Base-by-base conservation (phyloP, 108 stramenopile genomes). In the Nitzschia palea region DNA sequence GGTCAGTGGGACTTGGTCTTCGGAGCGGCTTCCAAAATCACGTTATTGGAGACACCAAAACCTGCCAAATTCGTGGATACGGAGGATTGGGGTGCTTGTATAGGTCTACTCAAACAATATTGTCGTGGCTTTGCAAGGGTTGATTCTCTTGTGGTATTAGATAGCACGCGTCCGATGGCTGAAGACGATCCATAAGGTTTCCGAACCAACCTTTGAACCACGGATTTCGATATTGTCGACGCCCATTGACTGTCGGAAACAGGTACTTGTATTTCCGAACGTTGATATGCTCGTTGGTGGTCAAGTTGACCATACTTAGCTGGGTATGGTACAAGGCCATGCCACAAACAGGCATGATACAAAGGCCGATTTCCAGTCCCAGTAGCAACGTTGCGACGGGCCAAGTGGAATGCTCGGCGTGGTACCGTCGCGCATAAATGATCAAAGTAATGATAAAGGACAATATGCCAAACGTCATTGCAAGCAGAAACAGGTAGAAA, bases 231-330 rank as follows among this genome's bases (percentile, higher is more conserved):
- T 82, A 88, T 40, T 79, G 62, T 6, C 94, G 80, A 53, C 65
- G 31, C 43, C 72, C 55, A 56, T 59, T 64, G 47, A 35, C 57
- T 1, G 28, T 33, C 0, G 60, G 51, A 22, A 80, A 74, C 9
- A 98, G 80, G 66, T 97, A 96, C 54, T 81, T 80, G 76, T 97
- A 97, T 51, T 84, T 79, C 31, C 58, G 61, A 12, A 82, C 12
- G 65, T 95, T 96, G 37, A 84, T 64, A 65, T 95, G 94, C 71
- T 99, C 98, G 70, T 98, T 99, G 18, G 97, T 99, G 42, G 97
- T 93, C n/a, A 97, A 65, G 62, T 97, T 98, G 30, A 55, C 73
- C 44, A 66, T 35, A 32, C 87, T 57, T n/a, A 99, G 81, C 63
- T 90, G 87, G 23, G 89, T 80, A 71, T 99, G 98, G 73, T 97